These are phyloP conservation scores for Clausena lansium DNA, from an alignment of 345 rosid species.

Conservation along the genomic window DNA sequence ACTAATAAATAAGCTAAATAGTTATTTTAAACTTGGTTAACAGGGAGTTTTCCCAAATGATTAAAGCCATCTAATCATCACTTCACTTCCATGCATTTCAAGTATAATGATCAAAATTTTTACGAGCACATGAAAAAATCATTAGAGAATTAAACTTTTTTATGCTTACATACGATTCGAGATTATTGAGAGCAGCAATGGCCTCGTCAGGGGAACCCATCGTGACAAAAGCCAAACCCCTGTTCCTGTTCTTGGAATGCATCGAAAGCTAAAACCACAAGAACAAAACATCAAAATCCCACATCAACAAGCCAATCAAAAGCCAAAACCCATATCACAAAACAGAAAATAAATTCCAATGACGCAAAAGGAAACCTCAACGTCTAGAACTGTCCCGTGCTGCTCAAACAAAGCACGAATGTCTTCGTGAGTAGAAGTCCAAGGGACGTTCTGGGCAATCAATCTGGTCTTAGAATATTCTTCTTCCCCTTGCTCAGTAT, in stretches of 20 bases:
- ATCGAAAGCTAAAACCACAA: conserved; percentile 61
- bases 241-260: conserved; percentile 61
- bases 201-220: conserved; percentile 86
- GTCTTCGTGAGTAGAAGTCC: conserved; percentile 69
- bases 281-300: conserved; percentile 11
- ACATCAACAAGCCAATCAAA: conserved; percentile 10
- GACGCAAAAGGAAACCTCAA: conserved; percentile 49
- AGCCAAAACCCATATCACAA: conserved; percentile 7
- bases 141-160: neutral
- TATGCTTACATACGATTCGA: conserved; percentile 53
- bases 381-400: conserved; percentile 63
- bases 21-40: neutral
- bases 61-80: neutral
- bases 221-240: conserved; percentile 76
- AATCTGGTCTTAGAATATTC: conserved; percentile 58
- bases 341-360: neutral
- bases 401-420: conserved; percentile 74
- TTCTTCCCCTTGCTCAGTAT: conserved; percentile 23
- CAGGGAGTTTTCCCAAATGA: neutral
- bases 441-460: conserved; percentile 75
- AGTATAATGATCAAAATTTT: neutral
- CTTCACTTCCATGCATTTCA: neutral
- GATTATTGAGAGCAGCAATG: conserved; percentile 49
- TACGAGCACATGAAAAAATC: neutral
- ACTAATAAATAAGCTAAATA: neutral